These are phyloP conservation scores for Neurospora intermedia DNA, from an alignment of 495 filamentous ascomycete species.

Conservation along the genomic window DNA sequence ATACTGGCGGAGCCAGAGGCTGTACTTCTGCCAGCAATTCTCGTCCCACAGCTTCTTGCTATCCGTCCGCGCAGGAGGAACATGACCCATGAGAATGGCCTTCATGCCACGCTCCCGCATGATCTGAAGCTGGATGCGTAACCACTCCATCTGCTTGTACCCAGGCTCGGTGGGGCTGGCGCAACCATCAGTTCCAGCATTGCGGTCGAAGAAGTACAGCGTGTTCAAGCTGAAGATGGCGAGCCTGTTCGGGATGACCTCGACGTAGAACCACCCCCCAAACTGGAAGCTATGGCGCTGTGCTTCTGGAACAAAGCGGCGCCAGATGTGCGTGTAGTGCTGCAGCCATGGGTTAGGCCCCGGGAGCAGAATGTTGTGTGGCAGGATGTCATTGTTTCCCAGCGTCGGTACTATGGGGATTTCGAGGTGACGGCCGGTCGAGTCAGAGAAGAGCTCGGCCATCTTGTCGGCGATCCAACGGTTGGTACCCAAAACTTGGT, in stretches of 20 bases:
- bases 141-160: constrained; percentile 92
- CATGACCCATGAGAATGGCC: constrained; percentile 87
- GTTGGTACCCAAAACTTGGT: constrained; percentile 70
- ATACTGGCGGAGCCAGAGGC: constrained; percentile 79
- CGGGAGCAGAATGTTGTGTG: constrained; percentile 82
- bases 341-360: constrained; percentile 82
- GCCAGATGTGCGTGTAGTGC: constrained; percentile 64
- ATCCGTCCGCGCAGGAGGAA: constrained; percentile 76
- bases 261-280: constrained; percentile 88
- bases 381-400: constrained; percentile 95
- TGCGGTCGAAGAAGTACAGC: constrained; percentile 88
- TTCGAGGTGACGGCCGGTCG: constrained; percentile 41
- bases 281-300: constrained; percentile 86
- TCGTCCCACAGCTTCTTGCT: constrained; percentile 81
- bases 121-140: constrained; percentile 80
- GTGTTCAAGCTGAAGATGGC: constrained; percentile 95
- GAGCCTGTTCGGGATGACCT: constrained; percentile 79
- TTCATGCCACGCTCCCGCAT: constrained; percentile 81
- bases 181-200: constrained; percentile 87
- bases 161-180: constrained; percentile 66
- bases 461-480: constrained; percentile 65
- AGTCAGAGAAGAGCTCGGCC: constrained; percentile 53
- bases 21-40: constrained; percentile 97
- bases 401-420: constrained; percentile 84
- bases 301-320: constrained; percentile 77